Evolutionary conservation across 139 green algal genomes (phyloP), one percentile per base, ranked within the genome.

Genomic region (Picochlorum sp.): DNA sequence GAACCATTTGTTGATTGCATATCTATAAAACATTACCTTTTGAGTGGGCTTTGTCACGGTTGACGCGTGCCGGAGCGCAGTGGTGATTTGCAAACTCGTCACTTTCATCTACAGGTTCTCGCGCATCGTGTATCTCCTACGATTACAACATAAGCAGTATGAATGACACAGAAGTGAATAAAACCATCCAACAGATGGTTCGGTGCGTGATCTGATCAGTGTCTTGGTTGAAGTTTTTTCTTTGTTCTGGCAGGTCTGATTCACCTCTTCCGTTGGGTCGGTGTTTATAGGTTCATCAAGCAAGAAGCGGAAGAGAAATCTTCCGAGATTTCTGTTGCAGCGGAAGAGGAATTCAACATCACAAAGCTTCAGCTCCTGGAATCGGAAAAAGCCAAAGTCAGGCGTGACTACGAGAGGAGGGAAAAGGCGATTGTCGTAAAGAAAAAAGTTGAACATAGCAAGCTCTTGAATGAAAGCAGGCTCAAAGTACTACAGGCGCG

Each of bases 361-460:
- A 88, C 96, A 68, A 98, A 98, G 80, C 77, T 97, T 63, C 85
- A 97, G 75, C 69, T 98, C 41, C 76, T 99, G 23, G 94, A 99
- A 69, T 77, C 86, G 20, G 94, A 99, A 76, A 99, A 99, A 78
- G 71, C 79, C 4, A 90, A 90, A 47, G 92, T 99, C 60, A 69
- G 85, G 10, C 88, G 90, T 70, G 94, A 99, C 45, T 99, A 95
- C 75, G 92, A 97, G 82, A 71, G 94, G 14, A 88, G 92, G 57
- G 88, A 97, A 75, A 77, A 71, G 9, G 84, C 95, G 54, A 84
- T 95, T 9, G 91, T 97, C 58, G 86, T 94, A 13, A 92, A 96
- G 79, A 99, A 99, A 84, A 98, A 97, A 71, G 97, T 99, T 49
- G 94, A 97, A 66, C 90, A 88, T 75, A 97, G 90, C 55, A 98